These are phyloP conservation scores for Steccherinum ochraceum DNA, from an alignment of 768 basidiomycete species.

Conservation along the genomic window DNA sequence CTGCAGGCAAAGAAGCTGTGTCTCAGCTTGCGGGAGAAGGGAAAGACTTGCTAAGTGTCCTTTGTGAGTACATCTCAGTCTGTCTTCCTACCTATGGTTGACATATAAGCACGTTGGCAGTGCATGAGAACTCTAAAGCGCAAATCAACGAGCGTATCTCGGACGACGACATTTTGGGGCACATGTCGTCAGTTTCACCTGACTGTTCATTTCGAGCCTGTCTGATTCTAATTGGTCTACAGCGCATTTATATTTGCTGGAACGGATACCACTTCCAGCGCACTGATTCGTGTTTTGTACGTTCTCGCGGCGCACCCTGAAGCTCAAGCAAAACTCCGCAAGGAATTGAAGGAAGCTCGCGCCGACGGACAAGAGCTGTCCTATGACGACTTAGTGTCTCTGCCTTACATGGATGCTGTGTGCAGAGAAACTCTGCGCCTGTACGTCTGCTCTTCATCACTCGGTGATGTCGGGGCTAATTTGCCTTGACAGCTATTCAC, in stretches of 20 bases:
- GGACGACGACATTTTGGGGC: slow-evolving; percentile 33
- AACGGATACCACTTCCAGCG: slow-evolving; percentile 21
- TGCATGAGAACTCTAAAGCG: slow-evolving; percentile 33
- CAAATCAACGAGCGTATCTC: slow-evolving; percentile 15
- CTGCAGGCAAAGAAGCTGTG: slow-evolving; percentile 28
- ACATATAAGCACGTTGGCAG: slow-evolving; percentile 15
- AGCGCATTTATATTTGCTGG: slow-evolving; percentile 21
- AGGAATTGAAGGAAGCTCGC: slow-evolving; percentile 12
- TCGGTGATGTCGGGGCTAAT: neutral
- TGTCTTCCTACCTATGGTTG: neutral
- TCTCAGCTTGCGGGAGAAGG: slow-evolving; percentile 28
- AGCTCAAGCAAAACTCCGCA: slow-evolving; percentile 19
- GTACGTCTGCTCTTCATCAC: slow-evolving; percentile 7
- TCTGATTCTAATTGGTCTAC: neutral
- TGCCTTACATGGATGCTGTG: slow-evolving; percentile 64
- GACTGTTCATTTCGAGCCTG: neutral
- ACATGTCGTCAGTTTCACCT: slow-evolving; percentile 22
- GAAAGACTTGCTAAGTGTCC: slow-evolving; percentile 41
- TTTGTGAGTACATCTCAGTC: slow-evolving; percentile 27
- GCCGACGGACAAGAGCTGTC: slow-evolving; percentile 5
- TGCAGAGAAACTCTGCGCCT: slow-evolving; percentile 55
- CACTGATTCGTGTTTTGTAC: slow-evolving; percentile 15
- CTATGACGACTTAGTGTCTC: slow-evolving; percentile 16
- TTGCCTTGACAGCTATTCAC: slow-evolving; percentile 32
- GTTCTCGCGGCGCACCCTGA: slow-evolving; percentile 16